Evolutionary conservation across 2,329 filamentous ascomycete genomes (phyloP).

Genomic region (Alternaria ventricosa): DNA sequence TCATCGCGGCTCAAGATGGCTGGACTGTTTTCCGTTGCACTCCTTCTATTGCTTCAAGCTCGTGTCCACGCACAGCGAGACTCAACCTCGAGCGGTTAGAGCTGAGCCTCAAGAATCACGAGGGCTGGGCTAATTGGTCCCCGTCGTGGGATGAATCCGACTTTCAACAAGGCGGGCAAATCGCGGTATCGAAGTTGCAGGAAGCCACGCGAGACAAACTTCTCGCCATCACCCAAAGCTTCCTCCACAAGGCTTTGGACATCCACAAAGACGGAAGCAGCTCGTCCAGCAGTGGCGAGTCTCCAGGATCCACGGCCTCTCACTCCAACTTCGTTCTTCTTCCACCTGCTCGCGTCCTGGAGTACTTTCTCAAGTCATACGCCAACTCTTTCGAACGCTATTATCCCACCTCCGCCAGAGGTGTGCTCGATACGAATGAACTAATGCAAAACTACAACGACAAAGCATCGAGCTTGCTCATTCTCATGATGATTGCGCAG

Average conservation of each 20-base stretch:
- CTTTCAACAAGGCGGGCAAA: conserved; percentile 54
- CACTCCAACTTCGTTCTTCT: conserved; percentile 68
- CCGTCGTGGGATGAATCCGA: conserved; percentile 59
- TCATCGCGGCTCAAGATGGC: conserved; percentile 58
- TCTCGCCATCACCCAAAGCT: conserved; percentile 73
- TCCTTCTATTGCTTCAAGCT: conserved; percentile 55
- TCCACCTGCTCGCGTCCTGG: conserved; percentile 69
- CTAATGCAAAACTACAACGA: conserved; percentile 68
- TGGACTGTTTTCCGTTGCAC: conserved; percentile 62
- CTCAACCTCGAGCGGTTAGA: conserved; percentile 60
- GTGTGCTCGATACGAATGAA: conserved; percentile 70
- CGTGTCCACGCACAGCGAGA: conserved; percentile 59
- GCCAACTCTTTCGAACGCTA: conserved; percentile 70
- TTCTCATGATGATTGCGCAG: conserved; percentile 75
- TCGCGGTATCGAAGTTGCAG: conserved; percentile 57
- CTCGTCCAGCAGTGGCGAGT: conserved; percentile 52
- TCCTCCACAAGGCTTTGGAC: conserved; percentile 73
- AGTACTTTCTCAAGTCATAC: conserved; percentile 71
- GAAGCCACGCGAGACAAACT: conserved; percentile 70
- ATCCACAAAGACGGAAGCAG: conserved; percentile 64
- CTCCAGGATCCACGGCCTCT: conserved; percentile 56
- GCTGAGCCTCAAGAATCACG: conserved; percentile 59
- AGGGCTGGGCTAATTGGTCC: conserved; percentile 60
- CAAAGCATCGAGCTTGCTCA: conserved; percentile 68
- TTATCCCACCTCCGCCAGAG: conserved; percentile 67